Conservation (phyloP, 2,329 filamentous ascomycete genomes). For the Pseudogymnoascus sp. region DNA sequence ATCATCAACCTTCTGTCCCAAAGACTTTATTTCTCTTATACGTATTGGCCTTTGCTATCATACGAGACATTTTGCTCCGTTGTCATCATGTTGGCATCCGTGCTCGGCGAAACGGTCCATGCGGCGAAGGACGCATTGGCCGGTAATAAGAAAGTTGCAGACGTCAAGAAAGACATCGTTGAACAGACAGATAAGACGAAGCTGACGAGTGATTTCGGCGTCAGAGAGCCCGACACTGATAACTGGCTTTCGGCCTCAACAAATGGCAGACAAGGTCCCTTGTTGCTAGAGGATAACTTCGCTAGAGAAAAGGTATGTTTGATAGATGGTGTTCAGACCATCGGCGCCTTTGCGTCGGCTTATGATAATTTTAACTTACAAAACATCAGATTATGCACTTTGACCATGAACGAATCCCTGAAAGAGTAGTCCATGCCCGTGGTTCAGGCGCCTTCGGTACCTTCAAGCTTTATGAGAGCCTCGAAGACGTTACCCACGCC, state of each 20-base stretch:
- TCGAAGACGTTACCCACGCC: constrained; percentile 59
- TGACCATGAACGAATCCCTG: constrained; percentile 65
- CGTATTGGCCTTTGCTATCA: neutral
- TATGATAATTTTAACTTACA: constrained; percentile 9
- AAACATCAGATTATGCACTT: constrained; percentile 58
- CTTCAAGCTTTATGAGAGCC: constrained; percentile 58
- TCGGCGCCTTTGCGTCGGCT: constrained; percentile 2
- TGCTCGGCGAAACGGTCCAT: constrained; percentile 7
- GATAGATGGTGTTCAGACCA: constrained; percentile 17
- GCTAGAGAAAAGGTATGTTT: constrained; percentile 60
- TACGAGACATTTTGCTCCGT: neutral
- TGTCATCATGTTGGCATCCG: constrained; percentile 3
- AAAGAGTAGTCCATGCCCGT: constrained; percentile 60
- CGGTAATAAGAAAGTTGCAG: constrained; percentile 23
- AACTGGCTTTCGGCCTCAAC: constrained; percentile 64
- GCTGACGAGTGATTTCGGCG: constrained; percentile 71
- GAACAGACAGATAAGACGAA: constrained; percentile 50
- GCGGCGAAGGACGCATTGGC: neutral
- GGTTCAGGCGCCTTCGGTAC: constrained; percentile 58
- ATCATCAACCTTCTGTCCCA: neutral
- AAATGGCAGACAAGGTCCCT: constrained; percentile 57
- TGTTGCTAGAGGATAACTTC: constrained; percentile 64
- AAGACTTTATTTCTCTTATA: neutral
- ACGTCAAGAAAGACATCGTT: constrained; percentile 39
- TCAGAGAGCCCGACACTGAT: constrained; percentile 65